A percentile compares a stretch with the other conserved stretches of the same genome.
Evolutionary conservation across 352 stramenopile species (phyloP).

Genomic region (Phytopythium litorale): DNA sequence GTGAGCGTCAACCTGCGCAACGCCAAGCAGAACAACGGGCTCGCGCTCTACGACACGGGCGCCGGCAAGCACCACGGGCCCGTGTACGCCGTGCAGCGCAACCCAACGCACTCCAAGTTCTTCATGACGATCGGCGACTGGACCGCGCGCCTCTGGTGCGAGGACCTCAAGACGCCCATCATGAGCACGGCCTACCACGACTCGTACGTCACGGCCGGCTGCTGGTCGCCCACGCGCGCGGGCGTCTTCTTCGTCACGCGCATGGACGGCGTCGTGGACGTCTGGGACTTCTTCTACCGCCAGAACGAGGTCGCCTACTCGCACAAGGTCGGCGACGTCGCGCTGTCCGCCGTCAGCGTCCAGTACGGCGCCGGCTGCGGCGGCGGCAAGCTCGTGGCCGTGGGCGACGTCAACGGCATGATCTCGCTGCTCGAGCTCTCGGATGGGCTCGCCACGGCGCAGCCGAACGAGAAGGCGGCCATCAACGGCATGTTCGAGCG

Average conservation of each 20-base stretch:
- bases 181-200: constrained; percentile 97
- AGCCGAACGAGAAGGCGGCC: constrained; percentile 92
- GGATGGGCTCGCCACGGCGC: constrained; percentile 86
- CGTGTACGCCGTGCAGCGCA: constrained; percentile 95
- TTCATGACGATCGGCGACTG: constrained; percentile 98
- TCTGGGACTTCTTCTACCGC: constrained; percentile 98
- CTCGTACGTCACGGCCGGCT: constrained; percentile 95
- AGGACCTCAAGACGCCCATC: constrained; percentile 97
- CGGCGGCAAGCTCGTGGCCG: constrained; percentile 90
- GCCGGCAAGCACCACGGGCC: constrained; percentile 94
- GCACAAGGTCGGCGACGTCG: constrained; percentile 94
- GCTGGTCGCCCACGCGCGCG: constrained; percentile 94
- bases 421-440: constrained; percentile 96
- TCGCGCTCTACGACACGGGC: constrained; percentile 93
- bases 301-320: constrained; percentile 97
- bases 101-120: constrained; percentile 97
- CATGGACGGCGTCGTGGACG: constrained; percentile 96
- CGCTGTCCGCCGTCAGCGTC: constrained; percentile 91
- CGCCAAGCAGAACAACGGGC: constrained; percentile 96
- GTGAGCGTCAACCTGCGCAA: constrained; percentile 95
- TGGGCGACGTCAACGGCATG: constrained; percentile 95
- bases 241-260: constrained; percentile 97
- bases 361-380: constrained; percentile 88
- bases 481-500: constrained; percentile 97
- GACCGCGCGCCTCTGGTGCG: constrained; percentile 95